A percentile compares a stretch with the other conserved stretches of the same genome.
phyloP scores from a whole-genome alignment of 2,329 filamentous ascomycete species.

The Herpotrichia juniperi region DNA sequence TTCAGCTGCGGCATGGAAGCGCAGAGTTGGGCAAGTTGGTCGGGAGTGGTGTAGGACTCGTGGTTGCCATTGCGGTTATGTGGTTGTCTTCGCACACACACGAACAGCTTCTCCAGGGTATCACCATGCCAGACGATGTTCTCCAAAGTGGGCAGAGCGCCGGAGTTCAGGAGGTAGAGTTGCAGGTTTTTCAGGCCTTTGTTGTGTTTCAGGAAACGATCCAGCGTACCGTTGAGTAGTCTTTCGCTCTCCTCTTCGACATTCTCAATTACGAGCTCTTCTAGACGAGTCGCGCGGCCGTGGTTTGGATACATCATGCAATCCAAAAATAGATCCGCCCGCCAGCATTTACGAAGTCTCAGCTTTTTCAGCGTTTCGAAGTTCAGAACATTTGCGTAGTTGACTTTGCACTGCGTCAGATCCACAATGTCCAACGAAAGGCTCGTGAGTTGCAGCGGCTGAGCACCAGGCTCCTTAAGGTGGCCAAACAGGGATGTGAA shows the following conservation, averaged over 20 bases:
- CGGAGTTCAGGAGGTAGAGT: not conserved
- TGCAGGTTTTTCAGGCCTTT: not conserved
- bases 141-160: not conserved
- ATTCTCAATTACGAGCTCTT: not conserved
- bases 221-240: not conserved
- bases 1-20: not conserved
- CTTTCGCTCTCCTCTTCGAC: not conserved
- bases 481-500: not conserved
- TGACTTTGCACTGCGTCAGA: not conserved
- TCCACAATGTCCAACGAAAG: not conserved
- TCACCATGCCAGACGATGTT: slow-evolving; percentile 1
- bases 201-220: slow-evolving; percentile 1
- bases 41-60: not conserved
- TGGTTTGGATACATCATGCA: not conserved
- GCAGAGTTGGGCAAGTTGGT: not conserved
- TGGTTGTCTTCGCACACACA: not conserved
- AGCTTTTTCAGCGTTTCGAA: slow-evolving; percentile 1
- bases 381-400: not conserved
- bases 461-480: not conserved
- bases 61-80: not conserved
- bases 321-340: not conserved
- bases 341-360: not conserved
- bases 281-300: not conserved
- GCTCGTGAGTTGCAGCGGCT: not conserved
- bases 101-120: not conserved